Evolutionary conservation across 2,329 filamentous ascomycete genomes (phyloP), one percentile per base, ranked within the genome.

Genomic region (Chaetomium sp.): DNA sequence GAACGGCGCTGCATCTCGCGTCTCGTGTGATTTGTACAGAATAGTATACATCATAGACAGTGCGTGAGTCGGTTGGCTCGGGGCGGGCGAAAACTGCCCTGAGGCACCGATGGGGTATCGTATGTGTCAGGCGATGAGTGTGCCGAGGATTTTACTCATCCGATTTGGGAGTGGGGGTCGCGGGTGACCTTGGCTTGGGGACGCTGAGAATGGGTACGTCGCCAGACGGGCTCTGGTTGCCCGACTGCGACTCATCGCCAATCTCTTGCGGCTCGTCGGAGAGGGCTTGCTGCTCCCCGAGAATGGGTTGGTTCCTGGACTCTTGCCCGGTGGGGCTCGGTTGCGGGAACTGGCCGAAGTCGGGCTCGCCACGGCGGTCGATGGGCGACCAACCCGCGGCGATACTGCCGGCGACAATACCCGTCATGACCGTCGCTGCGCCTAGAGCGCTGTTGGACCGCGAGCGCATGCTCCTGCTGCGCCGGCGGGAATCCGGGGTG

Each of bases 341-440:
- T 11, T 67, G 67, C 42, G 66, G 69, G 52, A 68, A 66, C 52
- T 69, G 67, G 14, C 64, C 65, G 53, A 72, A 72, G 50, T 72
- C 71, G 34, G 69, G 65, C 50, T 70, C 71, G 14, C 63, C 66
- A 49, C 69, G 72, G 7, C 80, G 73, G 57, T 85, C 84, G 53
- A 84, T 79, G 1, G 88, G 88, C 48, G 86, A 88, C 87, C 87
- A 91, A 35, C 85, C 86, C 11, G 84, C 87, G 37, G 84, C 87
- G 37, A 91, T 81, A 65, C 85, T 86, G 44, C 87, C 88, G 7
- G 87, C 88, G 49, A 91, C 82, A 56, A 91, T 86, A 58, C 88
- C 88, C n/a, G 88, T 86, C 88, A 91, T 91, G 58, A 90, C 87
- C 6, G 85, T 84, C 1, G 87, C 85, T 1, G 87, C 86, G 9